phyloP scores from a whole-genome alignment of 345 rosid genomes.

The Arabidopsis thaliana region DNA sequence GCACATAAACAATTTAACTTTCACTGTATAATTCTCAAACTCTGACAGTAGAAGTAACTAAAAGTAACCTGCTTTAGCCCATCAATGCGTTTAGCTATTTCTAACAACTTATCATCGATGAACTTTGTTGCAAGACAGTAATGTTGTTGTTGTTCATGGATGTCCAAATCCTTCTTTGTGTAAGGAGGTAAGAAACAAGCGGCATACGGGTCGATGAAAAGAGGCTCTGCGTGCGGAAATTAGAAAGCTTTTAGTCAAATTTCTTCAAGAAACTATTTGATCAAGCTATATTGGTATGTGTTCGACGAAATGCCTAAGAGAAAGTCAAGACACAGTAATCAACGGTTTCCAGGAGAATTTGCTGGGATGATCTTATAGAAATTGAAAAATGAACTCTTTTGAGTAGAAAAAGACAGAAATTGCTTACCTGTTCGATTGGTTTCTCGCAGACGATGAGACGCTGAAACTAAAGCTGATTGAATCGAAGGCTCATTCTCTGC shows the following conservation, averaged over 20 bases:
- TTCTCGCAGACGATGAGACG: conserved; percentile 84
- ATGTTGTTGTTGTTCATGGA: conserved; percentile 42
- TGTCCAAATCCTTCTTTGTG: conserved; percentile 52
- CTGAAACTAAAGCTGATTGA: conserved; percentile 63
- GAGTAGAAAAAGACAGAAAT: conserved; percentile 14
- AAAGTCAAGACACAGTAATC: background rate
- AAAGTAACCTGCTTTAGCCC: conserved; percentile 80
- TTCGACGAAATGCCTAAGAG: conserved; percentile 35
- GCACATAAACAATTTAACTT: conserved; percentile 10
- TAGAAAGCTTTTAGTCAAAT: conserved; percentile 14
- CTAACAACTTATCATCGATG: conserved; percentile 80
- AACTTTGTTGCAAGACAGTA: conserved; percentile 83
- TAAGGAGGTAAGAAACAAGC: conserved; percentile 72
- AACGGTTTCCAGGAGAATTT: background rate
- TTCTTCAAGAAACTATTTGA: background rate
- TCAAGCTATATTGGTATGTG: conserved; percentile 3
- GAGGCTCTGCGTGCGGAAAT: conserved; percentile 64
- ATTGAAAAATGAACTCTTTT: background rate
- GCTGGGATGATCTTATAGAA: background rate
- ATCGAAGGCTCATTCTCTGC: conserved; percentile 66
- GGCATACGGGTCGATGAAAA: conserved; percentile 83
- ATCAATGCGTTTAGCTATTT: conserved; percentile 60
- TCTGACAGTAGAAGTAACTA: conserved; percentile 11
- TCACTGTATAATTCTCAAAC: background rate
- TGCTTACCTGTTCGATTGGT: conserved; percentile 65